phyloP scores from a whole-genome alignment of 768 basidiomycete species.

The Lentinula raphanica region DNA sequence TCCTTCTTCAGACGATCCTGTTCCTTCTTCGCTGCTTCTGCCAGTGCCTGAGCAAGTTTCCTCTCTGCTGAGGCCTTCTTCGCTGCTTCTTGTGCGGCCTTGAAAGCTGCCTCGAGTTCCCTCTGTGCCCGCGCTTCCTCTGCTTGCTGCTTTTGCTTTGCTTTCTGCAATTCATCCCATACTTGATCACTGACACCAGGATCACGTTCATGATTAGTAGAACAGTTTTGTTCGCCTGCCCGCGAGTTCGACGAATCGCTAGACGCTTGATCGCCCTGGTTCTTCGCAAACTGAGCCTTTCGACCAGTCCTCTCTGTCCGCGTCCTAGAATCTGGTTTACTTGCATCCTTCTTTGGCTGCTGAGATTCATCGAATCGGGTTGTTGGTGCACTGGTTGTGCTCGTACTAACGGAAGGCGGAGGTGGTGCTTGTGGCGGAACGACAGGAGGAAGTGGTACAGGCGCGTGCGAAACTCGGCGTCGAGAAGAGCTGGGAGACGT shows the following conservation, averaged over 20 bases:
- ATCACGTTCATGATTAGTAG: conserved; percentile 26
- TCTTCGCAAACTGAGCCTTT: neutral
- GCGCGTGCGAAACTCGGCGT: neutral
- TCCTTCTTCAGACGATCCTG: conserved; percentile 8
- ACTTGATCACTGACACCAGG: conserved; percentile 44
- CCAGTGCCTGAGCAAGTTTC: conserved; percentile 13
- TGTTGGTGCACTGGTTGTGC: neutral
- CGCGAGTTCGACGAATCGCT: neutral
- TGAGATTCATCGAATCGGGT: no score
- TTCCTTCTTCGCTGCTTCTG: conserved; percentile 12
- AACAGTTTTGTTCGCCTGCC: neutral
- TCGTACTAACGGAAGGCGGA: conserved; percentile 10
- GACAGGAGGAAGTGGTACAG: neutral
- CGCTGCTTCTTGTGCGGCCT: conserved; percentile 11
- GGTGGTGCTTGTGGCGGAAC: conserved; percentile 6
- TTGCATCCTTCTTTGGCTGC: neutral
- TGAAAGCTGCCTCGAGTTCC: conserved; percentile 12
- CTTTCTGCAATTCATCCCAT: conserved; percentile 33
- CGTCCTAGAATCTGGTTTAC: no score
- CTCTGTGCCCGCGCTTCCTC: conserved; percentile 9
- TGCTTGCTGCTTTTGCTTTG: conserved; percentile 12
- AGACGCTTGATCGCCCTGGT: neutral
- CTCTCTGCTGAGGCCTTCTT: conserved; percentile 12
- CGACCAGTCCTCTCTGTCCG: no score
- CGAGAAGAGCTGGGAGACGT: neutral